Evolutionary conservation across 768 basidiomycete genomes (phyloP).

Genomic region (Suillus subaureus): DNA sequence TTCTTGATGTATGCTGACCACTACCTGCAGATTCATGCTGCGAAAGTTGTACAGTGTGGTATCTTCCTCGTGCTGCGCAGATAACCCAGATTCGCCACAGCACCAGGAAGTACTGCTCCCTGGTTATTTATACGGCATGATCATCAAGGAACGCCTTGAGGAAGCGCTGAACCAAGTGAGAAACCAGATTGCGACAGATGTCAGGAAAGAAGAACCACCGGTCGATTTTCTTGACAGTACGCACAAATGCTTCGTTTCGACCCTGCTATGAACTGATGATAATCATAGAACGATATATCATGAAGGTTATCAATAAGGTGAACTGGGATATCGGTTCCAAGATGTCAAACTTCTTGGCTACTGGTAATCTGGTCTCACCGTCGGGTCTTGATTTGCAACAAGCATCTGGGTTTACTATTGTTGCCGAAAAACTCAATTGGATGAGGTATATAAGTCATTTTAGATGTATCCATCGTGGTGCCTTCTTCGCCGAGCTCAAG

Average conservation of each 20-base stretch:
- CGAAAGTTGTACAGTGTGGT: constrained; percentile 93
- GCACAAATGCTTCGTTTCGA: constrained; percentile 29
- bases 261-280: constrained; percentile 11
- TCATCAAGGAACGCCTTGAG: constrained; percentile 96
- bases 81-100: constrained; percentile 98
- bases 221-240: constrained; percentile 89
- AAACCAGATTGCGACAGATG: constrained; percentile 68
- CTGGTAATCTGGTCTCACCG: constrained; percentile 93
- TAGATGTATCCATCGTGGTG: constrained; percentile 96
- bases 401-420: constrained; percentile 97
- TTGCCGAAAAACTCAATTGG: constrained; percentile 99
- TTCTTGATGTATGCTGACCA: constrained; percentile 12
- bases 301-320: constrained; percentile 69
- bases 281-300: constrained; percentile 74
- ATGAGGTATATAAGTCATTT: constrained; percentile 98
- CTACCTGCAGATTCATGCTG: constrained; percentile 86
- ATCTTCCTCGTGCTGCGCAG: constrained; percentile 85
- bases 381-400: constrained; percentile 97
- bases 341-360: constrained; percentile 93
- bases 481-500: constrained; percentile 98
- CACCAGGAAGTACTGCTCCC: constrained; percentile 97
- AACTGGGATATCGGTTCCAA: constrained; percentile 93
- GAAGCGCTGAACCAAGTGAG: constrained; percentile 81
- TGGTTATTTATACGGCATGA: constrained; percentile 91
- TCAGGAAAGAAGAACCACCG: constrained; percentile 69